Base-by-base conservation (phyloP, 2,329 filamentous ascomycete species). In the Chrysosporium queenslandicum region DNA sequence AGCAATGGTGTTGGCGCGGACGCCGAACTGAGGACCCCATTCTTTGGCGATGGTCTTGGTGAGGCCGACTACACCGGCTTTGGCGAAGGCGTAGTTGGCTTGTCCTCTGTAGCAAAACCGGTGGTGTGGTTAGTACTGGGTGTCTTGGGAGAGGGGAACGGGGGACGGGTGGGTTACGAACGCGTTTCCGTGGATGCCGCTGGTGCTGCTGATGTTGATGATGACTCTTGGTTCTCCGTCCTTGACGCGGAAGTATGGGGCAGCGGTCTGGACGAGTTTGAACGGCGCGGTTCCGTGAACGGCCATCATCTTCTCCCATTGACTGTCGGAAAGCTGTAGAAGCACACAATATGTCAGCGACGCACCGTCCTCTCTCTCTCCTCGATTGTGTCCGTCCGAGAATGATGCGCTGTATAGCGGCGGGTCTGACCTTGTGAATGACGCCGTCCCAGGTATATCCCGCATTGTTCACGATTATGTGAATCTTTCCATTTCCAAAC, bases 361-460 rank as follows among this genome's bases (percentile, higher is more conserved):
- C 16, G n/a, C 4, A 20, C n/a, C n/a, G 4, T 5, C 40, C 30
- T 30, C 8, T 25, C n/a, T 43, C 9, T 52, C n/a, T 58, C 12
- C 32, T 7, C 11, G 12, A n/a, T n/a, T n/a, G n/a, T n/a, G n/a
- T n/a, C n/a, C n/a, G n/a, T n/a, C n/a, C n/a, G n/a, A n/a, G n/a
- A n/a, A n/a, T n/a, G n/a, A n/a, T n/a, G n/a, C n/a, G n/a, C n/a
- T n/a, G n/a, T n/a, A n/a, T n/a, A n/a, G n/a, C n/a, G 34, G 9
- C 34, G n/a, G 8, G 5, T 9, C 52, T 12, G 20, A 78, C 76
- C 71, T 92, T 94, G 76, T 94, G 87, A 59, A 94, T 88, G 36
- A 94, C 87, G 5, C 85, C 89, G 67, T 95, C 89, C 87, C 88
- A 94, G 0, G 89, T 94, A 71, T 87, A 94, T 39, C 87, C 88